Conservation (phyloP, 768 basidiomycete genomes). For the Lactifluus piperatus region DNA sequence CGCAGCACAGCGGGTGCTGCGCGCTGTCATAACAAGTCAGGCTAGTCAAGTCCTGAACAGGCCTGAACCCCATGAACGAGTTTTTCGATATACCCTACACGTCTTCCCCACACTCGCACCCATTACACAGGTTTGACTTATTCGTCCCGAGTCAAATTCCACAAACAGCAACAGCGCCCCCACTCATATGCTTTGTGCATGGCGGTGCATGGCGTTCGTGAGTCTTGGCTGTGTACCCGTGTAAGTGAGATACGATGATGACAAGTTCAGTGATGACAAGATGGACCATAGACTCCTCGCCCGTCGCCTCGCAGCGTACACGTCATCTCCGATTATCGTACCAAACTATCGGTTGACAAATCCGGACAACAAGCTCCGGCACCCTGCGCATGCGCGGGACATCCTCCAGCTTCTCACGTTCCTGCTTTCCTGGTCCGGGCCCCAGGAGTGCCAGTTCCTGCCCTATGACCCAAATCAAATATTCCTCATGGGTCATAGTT, state of each 20-base stretch:
- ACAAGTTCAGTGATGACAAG: slow-evolving; percentile 59
- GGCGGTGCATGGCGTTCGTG: slow-evolving; percentile 81
- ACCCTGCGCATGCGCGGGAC: slow-evolving; percentile 68
- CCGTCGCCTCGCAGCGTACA: slow-evolving; percentile 38
- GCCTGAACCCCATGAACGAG: slow-evolving; percentile 1
- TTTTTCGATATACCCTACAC: slow-evolving; percentile 32
- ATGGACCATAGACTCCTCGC: slow-evolving; percentile 47
- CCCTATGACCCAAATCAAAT: slow-evolving; percentile 36
- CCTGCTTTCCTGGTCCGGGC: slow-evolving; percentile 39
- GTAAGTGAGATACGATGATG: not conserved
- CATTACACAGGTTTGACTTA: slow-evolving; percentile 49
- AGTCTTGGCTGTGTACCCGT: slow-evolving; percentile 24
- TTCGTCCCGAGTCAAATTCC: slow-evolving; percentile 24
- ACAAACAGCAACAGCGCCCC: slow-evolving; percentile 15
- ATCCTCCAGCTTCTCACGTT: slow-evolving; percentile 53
- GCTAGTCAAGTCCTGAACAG: too few species aligned
- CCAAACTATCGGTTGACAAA: slow-evolving; percentile 73
- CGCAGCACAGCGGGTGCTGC: not conserved
- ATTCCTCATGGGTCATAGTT: slow-evolving; percentile 70
- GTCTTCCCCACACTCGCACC: slow-evolving; percentile 21
- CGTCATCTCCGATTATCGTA: slow-evolving; percentile 52
- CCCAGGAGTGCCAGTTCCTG: slow-evolving; percentile 21
- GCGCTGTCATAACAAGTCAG: too few species aligned
- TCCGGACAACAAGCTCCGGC: slow-evolving; percentile 36
- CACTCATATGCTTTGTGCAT: slow-evolving; percentile 67